Conservation (phyloP, 805 yeast species). For the Lachancea meyersii region DNA sequence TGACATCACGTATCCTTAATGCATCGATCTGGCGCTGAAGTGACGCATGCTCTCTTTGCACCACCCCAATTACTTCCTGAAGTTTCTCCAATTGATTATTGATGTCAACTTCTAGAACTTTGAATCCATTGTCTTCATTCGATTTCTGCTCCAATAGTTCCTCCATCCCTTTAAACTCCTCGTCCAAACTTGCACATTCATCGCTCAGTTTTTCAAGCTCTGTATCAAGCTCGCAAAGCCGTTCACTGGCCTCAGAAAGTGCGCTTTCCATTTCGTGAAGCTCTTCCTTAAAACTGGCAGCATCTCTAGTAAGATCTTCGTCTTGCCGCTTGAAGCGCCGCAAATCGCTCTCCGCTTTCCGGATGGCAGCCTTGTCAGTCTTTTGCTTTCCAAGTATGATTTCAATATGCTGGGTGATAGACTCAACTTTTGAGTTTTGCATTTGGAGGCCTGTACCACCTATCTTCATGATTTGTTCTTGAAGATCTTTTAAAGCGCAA, state of each 20-base stretch:
- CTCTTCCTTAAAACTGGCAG: slow-evolving; percentile 35
- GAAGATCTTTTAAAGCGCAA: slow-evolving; percentile 49
- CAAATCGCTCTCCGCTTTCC: slow-evolving; percentile 60
- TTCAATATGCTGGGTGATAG: slow-evolving; percentile 60
- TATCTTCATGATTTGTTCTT: slow-evolving; percentile 75
- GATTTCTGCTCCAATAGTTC: slow-evolving; percentile 37
- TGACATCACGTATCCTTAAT: slow-evolving; percentile 49
- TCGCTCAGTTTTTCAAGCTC: slow-evolving; percentile 29
- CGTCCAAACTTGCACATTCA: slow-evolving; percentile 36
- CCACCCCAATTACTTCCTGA: slow-evolving; percentile 34
- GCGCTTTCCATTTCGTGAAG: slow-evolving; percentile 15
- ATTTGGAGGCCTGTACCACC: slow-evolving; percentile 83
- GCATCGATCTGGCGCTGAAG: slow-evolving; percentile 38
- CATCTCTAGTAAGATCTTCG: slow-evolving; percentile 43
- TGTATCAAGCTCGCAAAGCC: slow-evolving; percentile 32
- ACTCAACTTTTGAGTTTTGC: slow-evolving; percentile 77
- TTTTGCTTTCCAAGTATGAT: slow-evolving; percentile 51
- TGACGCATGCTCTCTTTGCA: slow-evolving; percentile 37
- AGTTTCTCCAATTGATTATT: slow-evolving; percentile 57
- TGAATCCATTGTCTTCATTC: slow-evolving; percentile 47
- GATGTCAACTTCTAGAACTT: slow-evolving; percentile 61
- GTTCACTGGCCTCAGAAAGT: slow-evolving; percentile 17
- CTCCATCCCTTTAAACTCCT: slow-evolving; percentile 38
- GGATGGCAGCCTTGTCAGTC: slow-evolving; percentile 47
- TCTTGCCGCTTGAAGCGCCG: slow-evolving; percentile 48